Evolutionary conservation across 1,139 yeast genomes (phyloP).

Genomic region (Suhomyces ambrosiae): DNA sequence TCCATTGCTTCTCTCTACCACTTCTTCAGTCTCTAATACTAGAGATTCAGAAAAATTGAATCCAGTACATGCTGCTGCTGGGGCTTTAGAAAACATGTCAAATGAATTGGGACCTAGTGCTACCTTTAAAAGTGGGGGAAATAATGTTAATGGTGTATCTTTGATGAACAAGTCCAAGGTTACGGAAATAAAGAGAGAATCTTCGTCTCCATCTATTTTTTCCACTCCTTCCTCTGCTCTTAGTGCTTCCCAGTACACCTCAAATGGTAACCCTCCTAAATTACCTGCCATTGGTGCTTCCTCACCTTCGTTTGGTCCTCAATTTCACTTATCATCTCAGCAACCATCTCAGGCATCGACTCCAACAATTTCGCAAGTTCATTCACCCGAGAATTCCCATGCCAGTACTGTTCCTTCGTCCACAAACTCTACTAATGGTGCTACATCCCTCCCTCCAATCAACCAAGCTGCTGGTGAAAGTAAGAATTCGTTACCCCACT

Average conservation of each 20-base stretch:
- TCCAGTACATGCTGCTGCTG: constrained; percentile 45
- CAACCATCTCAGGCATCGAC: constrained; percentile 14
- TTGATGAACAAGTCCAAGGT: constrained; percentile 29
- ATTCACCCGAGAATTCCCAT: constrained; percentile 24
- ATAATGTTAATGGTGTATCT: constrained; percentile 28
- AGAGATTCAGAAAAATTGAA: constrained; percentile 21
- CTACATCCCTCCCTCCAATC: constrained; percentile 41
- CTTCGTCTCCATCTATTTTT: constrained; percentile 21
- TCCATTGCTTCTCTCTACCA: constrained; percentile 56
- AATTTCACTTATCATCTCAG: constrained; percentile 29
- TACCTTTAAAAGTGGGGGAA: constrained; percentile 32
- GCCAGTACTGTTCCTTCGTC: constrained; percentile 6
- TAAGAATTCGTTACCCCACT: constrained; percentile 18
- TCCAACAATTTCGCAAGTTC: constrained; percentile 22
- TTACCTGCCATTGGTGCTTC: constrained; percentile 35
- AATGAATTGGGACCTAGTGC: constrained; percentile 52
- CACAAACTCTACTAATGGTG: background rate
- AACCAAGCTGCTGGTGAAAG: constrained; percentile 25
- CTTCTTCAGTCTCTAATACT: constrained; percentile 44
- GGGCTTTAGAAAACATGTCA: constrained; percentile 61
- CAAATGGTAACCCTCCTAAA: constrained; percentile 27
- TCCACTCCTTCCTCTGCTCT: constrained; percentile 43
- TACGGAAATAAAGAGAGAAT: constrained; percentile 11
- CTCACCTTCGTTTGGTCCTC: constrained; percentile 51
- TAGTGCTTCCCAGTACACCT: constrained; percentile 27